Conservation (phyloP, 208 protist species). For the Naegleria lovaniensis region DNA sequence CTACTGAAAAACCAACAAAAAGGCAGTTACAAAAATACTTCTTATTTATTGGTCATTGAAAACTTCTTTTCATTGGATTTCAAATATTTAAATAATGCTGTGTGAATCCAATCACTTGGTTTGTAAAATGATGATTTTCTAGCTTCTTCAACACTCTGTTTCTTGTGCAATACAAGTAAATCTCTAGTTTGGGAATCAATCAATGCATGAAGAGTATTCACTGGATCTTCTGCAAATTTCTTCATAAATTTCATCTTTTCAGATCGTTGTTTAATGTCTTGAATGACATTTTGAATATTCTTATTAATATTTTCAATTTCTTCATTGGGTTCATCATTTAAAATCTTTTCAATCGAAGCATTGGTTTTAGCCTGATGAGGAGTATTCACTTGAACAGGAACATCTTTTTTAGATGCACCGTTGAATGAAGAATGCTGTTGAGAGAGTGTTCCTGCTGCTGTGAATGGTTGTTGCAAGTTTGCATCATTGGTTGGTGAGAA, state of each 20-base stretch:
- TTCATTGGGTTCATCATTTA: background rate
- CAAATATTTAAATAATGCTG: background rate
- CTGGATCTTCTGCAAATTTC: background rate
- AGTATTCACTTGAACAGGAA: background rate
- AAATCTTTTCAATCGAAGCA: background rate
- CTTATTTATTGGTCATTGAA: background rate
- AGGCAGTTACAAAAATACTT: no score
- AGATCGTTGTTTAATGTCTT: background rate
- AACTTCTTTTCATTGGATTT: background rate
- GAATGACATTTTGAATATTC: background rate
- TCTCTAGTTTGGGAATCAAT: background rate
- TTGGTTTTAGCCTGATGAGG: background rate
- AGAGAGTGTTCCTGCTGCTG: no score
- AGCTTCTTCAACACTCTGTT: background rate
- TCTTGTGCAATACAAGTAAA: background rate
- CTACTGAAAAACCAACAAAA: no score
- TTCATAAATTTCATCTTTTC: slow-evolving; percentile 4
- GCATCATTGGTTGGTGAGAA: background rate
- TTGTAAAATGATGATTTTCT: background rate
- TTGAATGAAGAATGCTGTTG: no score
- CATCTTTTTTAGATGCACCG: background rate
- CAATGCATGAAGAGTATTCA: background rate
- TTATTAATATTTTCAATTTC: background rate
- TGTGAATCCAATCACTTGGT: background rate
- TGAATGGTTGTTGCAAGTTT: no score